Conservation (phyloP, 257 asterid species). For the Striga asiatica region DNA sequence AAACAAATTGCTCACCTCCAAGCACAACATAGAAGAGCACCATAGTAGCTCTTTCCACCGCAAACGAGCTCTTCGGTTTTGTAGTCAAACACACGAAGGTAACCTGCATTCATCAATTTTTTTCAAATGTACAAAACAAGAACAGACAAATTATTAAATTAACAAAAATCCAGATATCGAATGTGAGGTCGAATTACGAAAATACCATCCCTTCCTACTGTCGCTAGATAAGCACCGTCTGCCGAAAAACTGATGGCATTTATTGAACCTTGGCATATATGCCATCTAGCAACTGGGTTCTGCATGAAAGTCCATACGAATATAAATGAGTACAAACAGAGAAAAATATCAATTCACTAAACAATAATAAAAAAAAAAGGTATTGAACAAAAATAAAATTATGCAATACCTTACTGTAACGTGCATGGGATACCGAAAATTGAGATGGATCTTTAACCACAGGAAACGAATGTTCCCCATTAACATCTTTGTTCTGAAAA, state of each 20-base stretch:
- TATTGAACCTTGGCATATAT: conserved; percentile 89
- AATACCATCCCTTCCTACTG: conserved; percentile 89
- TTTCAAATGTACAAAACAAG: neutral
- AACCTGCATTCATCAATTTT: conserved; percentile 43
- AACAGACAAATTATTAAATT: neutral
- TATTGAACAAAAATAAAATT: no score
- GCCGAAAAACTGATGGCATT: conserved; percentile 67
- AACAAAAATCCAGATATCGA: neutral
- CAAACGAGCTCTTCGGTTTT: conserved; percentile 75
- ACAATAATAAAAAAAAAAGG: no score
- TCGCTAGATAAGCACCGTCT: conserved; percentile 74
- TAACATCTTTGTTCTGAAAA: conserved; percentile 81
- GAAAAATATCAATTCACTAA: no score
- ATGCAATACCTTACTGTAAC: conserved; percentile 89
- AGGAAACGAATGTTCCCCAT: conserved; percentile 90
- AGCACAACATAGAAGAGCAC: conserved; percentile 93
- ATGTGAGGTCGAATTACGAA: no score
- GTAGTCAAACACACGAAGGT: conserved; percentile 86
- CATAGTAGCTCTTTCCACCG: conserved; percentile 97
- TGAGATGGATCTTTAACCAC: conserved; percentile 86
- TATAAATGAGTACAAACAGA: no score
- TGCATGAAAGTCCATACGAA: conserved; percentile 29
- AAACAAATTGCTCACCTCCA: conserved; percentile 56
- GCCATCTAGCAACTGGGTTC: conserved; percentile 99
- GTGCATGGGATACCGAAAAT: conserved; percentile 90